These are phyloP conservation scores for Clitoria ternatea DNA, from an alignment of 306 rosid species.

Conservation along the genomic window DNA sequence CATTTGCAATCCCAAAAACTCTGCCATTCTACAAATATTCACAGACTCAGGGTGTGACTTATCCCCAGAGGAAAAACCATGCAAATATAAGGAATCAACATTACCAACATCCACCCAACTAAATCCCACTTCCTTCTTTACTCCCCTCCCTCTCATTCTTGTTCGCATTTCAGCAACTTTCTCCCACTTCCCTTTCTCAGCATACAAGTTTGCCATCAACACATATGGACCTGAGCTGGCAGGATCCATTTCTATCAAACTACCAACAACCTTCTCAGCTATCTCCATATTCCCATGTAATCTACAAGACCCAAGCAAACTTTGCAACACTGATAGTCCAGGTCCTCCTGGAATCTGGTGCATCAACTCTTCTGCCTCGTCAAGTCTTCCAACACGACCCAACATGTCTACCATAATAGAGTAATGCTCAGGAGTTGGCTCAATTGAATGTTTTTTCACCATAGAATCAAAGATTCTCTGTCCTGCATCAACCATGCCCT, in stretches of 20 bases:
- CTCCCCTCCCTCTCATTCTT: conserved; percentile 69
- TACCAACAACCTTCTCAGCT: conserved; percentile 53
- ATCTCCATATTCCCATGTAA: conserved; percentile 65
- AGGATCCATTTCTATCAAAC: conserved; percentile 63
- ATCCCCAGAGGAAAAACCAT: conserved; percentile 81
- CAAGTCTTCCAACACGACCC: conserved; percentile 64
- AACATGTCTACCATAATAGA: conserved; percentile 80
- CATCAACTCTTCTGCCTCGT: conserved; percentile 62
- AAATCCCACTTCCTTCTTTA: conserved; percentile 72
- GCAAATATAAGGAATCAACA: conserved; percentile 52
- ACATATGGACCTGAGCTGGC: conserved; percentile 65
- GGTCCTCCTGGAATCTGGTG: conserved; percentile 61
- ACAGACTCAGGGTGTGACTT: conserved; percentile 55
- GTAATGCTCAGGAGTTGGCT: conserved; percentile 64
- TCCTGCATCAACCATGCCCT: conserved; percentile 74
- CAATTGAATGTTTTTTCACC: conserved; percentile 54
- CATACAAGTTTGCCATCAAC: conserved; percentile 70
- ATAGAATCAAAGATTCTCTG: conserved; percentile 46
- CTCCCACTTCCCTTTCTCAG: conserved; percentile 83
- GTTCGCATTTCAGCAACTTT: conserved; percentile 68
- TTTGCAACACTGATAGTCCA: conserved; percentile 62
- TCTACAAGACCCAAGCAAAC: conserved; percentile 77
- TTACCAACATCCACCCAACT: conserved; percentile 73
- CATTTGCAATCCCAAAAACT: conserved; percentile 61
- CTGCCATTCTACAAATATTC: conserved; percentile 60